These are phyloP conservation scores for Talaromyces rugulosus DNA, from an alignment of 2,329 filamentous ascomycete species.

Conservation along the genomic window DNA sequence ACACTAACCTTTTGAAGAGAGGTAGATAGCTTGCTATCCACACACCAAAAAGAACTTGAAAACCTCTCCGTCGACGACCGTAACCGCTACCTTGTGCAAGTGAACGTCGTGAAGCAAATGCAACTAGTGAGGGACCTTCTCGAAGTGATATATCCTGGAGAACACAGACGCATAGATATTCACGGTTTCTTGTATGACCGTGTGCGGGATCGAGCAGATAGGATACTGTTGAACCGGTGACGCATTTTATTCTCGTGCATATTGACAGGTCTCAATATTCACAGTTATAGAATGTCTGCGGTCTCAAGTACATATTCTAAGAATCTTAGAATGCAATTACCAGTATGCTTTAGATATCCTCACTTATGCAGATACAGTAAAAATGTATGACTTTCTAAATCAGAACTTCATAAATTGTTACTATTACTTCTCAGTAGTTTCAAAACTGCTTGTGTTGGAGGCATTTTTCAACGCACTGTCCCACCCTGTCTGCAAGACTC, in stretches of 20 bases:
- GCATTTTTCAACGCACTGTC: too few species aligned
- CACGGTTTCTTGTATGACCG: slow-evolving; percentile 10
- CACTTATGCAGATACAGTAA: too few species aligned
- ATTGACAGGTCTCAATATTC: too few species aligned
- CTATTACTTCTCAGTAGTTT: too few species aligned
- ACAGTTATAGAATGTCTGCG: too few species aligned
- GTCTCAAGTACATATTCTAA: too few species aligned
- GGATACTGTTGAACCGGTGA: not conserved
- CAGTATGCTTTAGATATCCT: too few species aligned
- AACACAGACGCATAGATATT: not conserved
- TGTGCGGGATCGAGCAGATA: slow-evolving; percentile 2
- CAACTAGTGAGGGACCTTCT: slow-evolving; percentile 2
- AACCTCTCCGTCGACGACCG: not conserved
- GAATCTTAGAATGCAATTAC: too few species aligned
- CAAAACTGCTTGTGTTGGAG: too few species aligned
- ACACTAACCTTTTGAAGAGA: not conserved
- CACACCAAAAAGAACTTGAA: slow-evolving; percentile 6
- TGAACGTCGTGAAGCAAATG: slow-evolving; percentile 11
- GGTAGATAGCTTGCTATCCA: not conserved
- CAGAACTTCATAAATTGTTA: too few species aligned
- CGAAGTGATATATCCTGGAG: not conserved
- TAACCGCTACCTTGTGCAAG: slow-evolving; percentile 3
- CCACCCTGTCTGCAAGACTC: too few species aligned
- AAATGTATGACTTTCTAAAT: too few species aligned
- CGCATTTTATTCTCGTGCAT: not conserved